A percentile compares a stretch with the other conserved stretches of the same genome.
Conservation (phyloP, 345 rosid species). For the Populus euphratica region DNA sequence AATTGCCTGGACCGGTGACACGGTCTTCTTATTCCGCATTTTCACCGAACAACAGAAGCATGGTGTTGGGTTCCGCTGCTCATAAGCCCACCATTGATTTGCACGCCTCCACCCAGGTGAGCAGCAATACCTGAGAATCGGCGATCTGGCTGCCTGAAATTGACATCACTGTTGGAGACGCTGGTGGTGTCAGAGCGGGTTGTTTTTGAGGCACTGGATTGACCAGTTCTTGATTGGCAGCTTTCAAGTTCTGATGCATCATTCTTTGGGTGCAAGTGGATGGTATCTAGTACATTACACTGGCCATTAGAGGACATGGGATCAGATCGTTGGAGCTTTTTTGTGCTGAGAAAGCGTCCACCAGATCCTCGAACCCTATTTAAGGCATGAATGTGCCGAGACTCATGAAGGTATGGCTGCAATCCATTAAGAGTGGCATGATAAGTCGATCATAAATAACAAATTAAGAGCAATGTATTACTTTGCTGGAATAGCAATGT, state of each 20-base stretch:
- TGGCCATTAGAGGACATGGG: background rate
- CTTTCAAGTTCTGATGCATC: constrained; percentile 6
- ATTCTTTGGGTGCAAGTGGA: background rate
- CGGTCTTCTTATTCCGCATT: background rate
- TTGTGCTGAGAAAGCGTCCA: constrained; percentile 47
- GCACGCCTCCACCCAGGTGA: constrained; percentile 15
- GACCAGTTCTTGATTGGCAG: constrained; percentile 2
- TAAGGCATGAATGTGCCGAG: constrained; percentile 50
- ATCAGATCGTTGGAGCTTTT: constrained; percentile 23
- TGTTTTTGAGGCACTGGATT: constrained; percentile 17
- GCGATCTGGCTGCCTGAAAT: constrained; percentile 18
- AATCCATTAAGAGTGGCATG: background rate
- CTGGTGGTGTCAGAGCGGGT: constrained; percentile 19
- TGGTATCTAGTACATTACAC: constrained; percentile 3
- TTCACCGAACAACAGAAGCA: constrained; percentile 37
- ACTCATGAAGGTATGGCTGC: constrained; percentile 59
- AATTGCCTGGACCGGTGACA: constrained; percentile 38
- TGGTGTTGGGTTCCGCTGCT: constrained; percentile 19
- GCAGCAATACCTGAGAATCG: constrained; percentile 16
- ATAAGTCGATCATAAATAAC: background rate
- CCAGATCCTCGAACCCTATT: constrained; percentile 51
- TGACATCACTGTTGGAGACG: constrained; percentile 9
- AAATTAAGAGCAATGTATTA: background rate
- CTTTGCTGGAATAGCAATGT: background rate
- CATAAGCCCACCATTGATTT: constrained; percentile 16